Base-by-base conservation (phyloP, 345 rosid species). In the Dovyalis caffra region DNA sequence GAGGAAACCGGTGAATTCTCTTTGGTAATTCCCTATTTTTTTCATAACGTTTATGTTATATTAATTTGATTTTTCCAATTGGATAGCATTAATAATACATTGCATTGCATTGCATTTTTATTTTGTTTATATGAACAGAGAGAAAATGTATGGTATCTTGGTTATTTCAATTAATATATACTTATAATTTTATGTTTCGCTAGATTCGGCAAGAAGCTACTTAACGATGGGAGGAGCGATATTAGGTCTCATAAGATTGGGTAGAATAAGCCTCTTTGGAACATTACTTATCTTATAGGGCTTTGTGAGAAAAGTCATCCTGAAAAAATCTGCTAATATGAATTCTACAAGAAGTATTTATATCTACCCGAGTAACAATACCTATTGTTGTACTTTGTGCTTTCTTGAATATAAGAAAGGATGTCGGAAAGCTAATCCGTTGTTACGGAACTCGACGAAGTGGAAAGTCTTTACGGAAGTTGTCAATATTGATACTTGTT, bases 131-230 rank as follows among this genome's bases (percentile, higher is more conserved):
- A 31, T 53, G 28, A 31, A 56, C 53, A 15, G 14, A 0, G 15
- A n/a, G n/a, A 10, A 28, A 12, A 16, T 16, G 43, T 53, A 23
- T 34, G 10, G 25, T 34, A 6, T 18, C 25, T 23, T 4, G 32
- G 4, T 5, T 38, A 8, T 12, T 8, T 28, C 40, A 21, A 16
- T 18, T 21, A 14, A 23, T 15, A 29, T n/a, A 43, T 29, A 12
- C 1, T 64, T n/a, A n/a, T n/a, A n/a, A n/a, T 21, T 45, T 66
- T 47, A n/a, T 45, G 40, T 68, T 29, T 5, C 47, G 45, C 12
- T 77, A 94, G 97, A 84, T 92, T 77, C 84, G 66, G 93, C 92
- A 28, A 97, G 99, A 32, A 79, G 95, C 82, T 90, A 87, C 80
- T 77, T 95, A 66, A 81, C 84, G 70, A 88, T 92, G n/a, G 88